phyloP scores from a whole-genome alignment of 2,329 filamentous ascomycete genomes.

The Ploettnerulaceae sp. region DNA sequence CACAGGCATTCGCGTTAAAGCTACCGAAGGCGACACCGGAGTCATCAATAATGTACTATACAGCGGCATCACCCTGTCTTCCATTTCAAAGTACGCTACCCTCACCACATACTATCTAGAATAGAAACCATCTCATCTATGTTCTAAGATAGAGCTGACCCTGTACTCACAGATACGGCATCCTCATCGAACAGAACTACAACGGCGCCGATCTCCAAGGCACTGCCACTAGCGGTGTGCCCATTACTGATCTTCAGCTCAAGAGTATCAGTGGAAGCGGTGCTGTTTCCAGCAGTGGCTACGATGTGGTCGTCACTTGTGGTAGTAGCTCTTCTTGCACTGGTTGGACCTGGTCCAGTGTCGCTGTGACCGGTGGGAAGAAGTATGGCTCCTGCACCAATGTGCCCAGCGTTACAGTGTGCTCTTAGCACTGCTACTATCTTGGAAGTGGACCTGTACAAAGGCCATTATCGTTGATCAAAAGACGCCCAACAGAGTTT shows the following conservation, averaged over 20 bases:
- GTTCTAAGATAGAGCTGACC: slow-evolving; percentile 40
- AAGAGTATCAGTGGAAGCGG: slow-evolving; percentile 38
- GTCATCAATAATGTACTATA: slow-evolving; percentile 48
- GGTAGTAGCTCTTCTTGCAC: slow-evolving; percentile 35
- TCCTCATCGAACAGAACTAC: slow-evolving; percentile 53
- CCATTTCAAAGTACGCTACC: slow-evolving; percentile 49
- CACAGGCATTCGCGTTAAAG: slow-evolving; percentile 51
- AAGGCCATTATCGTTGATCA: too few species aligned
- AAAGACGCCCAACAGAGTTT: too few species aligned
- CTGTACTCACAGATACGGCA: slow-evolving; percentile 41
- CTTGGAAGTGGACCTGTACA: too few species aligned
- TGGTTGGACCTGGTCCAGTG: slow-evolving; percentile 39
- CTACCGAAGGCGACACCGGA: slow-evolving; percentile 46
- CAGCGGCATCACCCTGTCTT: slow-evolving; percentile 43
- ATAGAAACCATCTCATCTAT: background rate
- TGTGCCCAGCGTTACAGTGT: slow-evolving; percentile 31
- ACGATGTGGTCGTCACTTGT: slow-evolving; percentile 46
- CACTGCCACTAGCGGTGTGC: slow-evolving; percentile 42
- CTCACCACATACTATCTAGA: slow-evolving; percentile 13
- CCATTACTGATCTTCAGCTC: slow-evolving; percentile 45
- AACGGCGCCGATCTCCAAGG: slow-evolving; percentile 40
- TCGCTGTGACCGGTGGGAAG: slow-evolving; percentile 50
- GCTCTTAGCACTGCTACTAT: too few species aligned
- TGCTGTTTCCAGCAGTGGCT: slow-evolving; percentile 33
- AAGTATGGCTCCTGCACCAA: slow-evolving; percentile 38